Conservation (phyloP, 2,329 filamentous ascomycete species). For the Sphaerulina vaccinii region DNA sequence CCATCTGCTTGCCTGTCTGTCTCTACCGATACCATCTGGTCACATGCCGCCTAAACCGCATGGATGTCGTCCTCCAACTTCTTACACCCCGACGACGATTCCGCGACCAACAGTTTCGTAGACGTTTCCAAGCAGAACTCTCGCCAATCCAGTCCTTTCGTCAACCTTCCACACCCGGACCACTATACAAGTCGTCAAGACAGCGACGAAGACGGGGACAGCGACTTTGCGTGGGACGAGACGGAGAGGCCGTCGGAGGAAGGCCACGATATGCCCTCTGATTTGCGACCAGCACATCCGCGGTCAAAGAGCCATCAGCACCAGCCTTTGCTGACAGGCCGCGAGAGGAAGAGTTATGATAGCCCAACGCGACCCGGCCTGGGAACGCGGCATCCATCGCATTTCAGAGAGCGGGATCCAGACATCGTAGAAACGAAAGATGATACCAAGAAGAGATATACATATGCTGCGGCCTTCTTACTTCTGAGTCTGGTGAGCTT, state of each 20-base stretch:
- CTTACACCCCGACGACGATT: conserved; percentile 29
- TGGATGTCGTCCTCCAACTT: conserved; percentile 32
- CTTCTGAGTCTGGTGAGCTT: conserved; percentile 81
- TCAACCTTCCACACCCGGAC: conserved; percentile 30
- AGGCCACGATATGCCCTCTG: conserved; percentile 48
- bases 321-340: conserved; percentile 50
- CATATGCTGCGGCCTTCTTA: conserved; percentile 81
- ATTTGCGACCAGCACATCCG: conserved; percentile 42
- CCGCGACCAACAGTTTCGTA: conserved; percentile 33
- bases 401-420: conserved; percentile 73
- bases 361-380: conserved; percentile 43
- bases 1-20: not conserved
- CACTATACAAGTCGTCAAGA: conserved; percentile 16
- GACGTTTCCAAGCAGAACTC: conserved; percentile 34
- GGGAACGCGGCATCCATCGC: conserved; percentile 60
- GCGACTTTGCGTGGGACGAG: conserved; percentile 48
- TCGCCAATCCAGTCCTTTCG: conserved; percentile 35
- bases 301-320: conserved; percentile 38
- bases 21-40: conserved; percentile 1
- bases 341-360: conserved; percentile 43
- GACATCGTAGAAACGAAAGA: conserved; percentile 57
- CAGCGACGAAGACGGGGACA: conserved; percentile 32
- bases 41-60: conserved; percentile 19
- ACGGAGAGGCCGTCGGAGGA: conserved; percentile 31
- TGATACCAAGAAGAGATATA: conserved; percentile 78